Percentiles rank a stretch among this genome's conserved stretches.
Conservation (phyloP, 805 yeast species). For the Lipomyces yamadae region DNA sequence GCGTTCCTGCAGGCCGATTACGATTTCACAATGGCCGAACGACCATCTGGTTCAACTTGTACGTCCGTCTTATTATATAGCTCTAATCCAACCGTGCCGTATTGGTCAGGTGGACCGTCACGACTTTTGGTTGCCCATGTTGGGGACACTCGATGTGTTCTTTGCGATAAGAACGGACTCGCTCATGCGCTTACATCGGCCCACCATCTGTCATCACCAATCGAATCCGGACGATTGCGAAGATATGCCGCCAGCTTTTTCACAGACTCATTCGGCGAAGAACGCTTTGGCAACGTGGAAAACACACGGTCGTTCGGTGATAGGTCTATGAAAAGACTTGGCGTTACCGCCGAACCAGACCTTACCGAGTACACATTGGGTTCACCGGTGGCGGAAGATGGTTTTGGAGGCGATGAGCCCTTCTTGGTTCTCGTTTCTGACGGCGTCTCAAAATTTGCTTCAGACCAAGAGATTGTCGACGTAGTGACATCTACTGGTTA, state of each 20-base stretch:
- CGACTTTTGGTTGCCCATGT: slow-evolving; percentile 82
- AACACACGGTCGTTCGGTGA: slow-evolving; percentile 97
- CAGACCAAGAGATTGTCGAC: slow-evolving; percentile 93
- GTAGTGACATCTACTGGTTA: slow-evolving; percentile 60
- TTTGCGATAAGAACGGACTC: slow-evolving; percentile 80
- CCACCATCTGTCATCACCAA: slow-evolving; percentile 86
- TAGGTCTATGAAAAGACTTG: slow-evolving; percentile 73
- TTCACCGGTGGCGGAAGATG: slow-evolving; percentile 45
- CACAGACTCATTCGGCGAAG: slow-evolving; percentile 92
- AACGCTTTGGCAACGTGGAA: slow-evolving; percentile 78
- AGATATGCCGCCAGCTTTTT: slow-evolving; percentile 65
- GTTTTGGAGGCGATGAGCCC: slow-evolving; percentile 48
- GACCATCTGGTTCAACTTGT: slow-evolving; percentile 69
- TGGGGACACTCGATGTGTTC: slow-evolving; percentile 86
- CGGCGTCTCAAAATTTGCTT: slow-evolving; percentile 79
- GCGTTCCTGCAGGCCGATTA: slow-evolving; percentile 71
- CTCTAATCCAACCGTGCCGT: slow-evolving; percentile 45
- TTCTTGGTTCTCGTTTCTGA: slow-evolving; percentile 83
- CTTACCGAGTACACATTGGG: slow-evolving; percentile 72
- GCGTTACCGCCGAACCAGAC: slow-evolving; percentile 93
- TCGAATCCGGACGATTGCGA: slow-evolving; percentile 73
- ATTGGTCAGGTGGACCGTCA: slow-evolving; percentile 69
- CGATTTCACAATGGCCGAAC: slow-evolving; percentile 49
- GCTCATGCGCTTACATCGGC: slow-evolving; percentile 78
- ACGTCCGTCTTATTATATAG: slow-evolving; percentile 68